These are phyloP conservation scores for Coffea eugenioides DNA, from an alignment of 257 asterid species.

Conservation along the genomic window DNA sequence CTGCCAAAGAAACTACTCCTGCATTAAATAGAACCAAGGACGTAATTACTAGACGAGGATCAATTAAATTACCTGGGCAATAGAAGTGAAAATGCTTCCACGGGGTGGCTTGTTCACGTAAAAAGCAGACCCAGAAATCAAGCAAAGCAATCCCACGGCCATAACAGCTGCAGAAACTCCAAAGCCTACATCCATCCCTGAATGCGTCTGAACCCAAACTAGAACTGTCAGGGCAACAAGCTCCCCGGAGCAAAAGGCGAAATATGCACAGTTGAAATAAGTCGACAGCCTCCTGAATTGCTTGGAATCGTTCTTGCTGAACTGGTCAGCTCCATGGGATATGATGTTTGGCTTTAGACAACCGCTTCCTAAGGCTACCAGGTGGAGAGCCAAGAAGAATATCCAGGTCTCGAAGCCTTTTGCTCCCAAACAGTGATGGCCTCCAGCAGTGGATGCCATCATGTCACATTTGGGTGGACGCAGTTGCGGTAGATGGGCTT, in stretches of 20 bases:
- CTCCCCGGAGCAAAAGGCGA: conserved; percentile 66
- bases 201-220: conserved; percentile 71
- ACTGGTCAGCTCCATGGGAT: conserved; percentile 75
- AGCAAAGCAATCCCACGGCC: conserved; percentile 52
- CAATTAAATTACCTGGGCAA: too few relatives aligned
- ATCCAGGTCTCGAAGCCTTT: conserved; percentile 56
- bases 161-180: conserved; percentile 72
- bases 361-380: conserved; percentile 76
- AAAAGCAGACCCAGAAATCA: conserved; percentile 50
- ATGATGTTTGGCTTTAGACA: conserved; percentile 73
- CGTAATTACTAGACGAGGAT: too few relatives aligned
- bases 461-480: conserved; percentile 49
- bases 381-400: conserved; percentile 57
- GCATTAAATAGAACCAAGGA: too few relatives aligned
- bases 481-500: conserved; percentile 54
- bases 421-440: conserved; percentile 38
- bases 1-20: too few relatives aligned
- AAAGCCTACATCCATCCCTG: conserved; percentile 72
- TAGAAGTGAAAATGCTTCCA: conserved; percentile 57
- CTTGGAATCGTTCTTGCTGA: conserved; percentile 28
- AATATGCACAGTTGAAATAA: conserved; percentile 72
- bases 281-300: conserved; percentile 54
- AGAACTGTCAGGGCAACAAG: conserved; percentile 65
- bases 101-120: conserved; percentile 54
- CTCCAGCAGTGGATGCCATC: not conserved